Conservation (phyloP, 305 asterid species). For the Fraxinus angustifolia region DNA sequence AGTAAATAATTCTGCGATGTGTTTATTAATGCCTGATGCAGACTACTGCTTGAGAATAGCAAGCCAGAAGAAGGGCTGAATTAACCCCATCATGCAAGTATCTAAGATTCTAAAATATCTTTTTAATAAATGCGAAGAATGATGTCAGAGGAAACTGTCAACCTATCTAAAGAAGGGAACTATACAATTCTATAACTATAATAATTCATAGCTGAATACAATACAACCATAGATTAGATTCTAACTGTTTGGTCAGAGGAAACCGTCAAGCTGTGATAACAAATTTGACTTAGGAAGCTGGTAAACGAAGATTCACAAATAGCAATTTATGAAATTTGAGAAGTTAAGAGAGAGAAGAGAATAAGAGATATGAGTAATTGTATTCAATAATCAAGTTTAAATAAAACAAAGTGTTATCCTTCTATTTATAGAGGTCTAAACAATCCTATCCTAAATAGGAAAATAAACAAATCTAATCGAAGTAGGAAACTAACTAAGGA, state of each 20-base stretch:
- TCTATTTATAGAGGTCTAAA: neutral
- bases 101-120: neutral
- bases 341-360: neutral
- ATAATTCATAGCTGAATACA: neutral
- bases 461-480: neutral
- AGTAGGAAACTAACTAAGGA: neutral
- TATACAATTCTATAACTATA: neutral
- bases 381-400: neutral
- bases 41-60: neutral
- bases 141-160: neutral
- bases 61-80: neutral
- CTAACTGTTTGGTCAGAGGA: neutral
- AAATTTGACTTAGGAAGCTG: neutral
- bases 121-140: neutral
- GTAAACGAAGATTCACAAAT: neutral
- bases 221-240: neutral
- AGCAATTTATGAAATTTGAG: neutral
- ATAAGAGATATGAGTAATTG: neutral
- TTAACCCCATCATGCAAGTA: neutral
- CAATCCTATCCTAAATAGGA: neutral
- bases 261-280: neutral
- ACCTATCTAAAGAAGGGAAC: neutral
- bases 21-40: neutral
- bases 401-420: neutral
- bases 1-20: slow-evolving; percentile 8